Evolutionary conservation across 2,329 filamentous ascomycete species (phyloP).

Genomic region (Samsoniella hepiali): DNA sequence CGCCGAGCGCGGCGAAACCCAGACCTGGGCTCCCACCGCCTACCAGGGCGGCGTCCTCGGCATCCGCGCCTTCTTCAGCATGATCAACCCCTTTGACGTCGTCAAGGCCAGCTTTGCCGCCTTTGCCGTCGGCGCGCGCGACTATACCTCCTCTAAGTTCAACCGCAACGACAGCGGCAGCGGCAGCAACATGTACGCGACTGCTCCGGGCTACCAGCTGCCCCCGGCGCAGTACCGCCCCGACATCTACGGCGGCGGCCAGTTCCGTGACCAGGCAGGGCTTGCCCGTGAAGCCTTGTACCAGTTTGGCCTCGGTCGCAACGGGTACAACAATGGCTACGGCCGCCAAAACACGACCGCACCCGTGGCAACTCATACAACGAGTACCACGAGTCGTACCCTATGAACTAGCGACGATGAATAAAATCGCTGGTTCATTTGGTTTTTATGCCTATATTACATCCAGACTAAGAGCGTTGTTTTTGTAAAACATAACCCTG

Average conservation of each 20-base stretch:
- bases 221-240: not conserved
- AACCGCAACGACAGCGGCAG: conserved; percentile 6
- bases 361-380: conserved; percentile 15
- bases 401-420: conserved; percentile 14
- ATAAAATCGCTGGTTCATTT: not conserved
- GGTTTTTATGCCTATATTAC: not conserved
- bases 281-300: conserved; percentile 11
- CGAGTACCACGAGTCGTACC: conserved; percentile 16
- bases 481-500: too few species aligned
- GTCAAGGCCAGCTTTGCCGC: conserved; percentile 16
- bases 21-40: conserved; percentile 20
- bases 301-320: conserved; percentile 10
- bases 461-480: conserved; percentile 10
- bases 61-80: conserved; percentile 19
- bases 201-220: conserved; percentile 16
- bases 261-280: not conserved
- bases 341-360: conserved; percentile 3
- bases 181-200: conserved; percentile 3
- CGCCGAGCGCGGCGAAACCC: conserved; percentile 16
- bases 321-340: not conserved
- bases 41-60: conserved; percentile 26
- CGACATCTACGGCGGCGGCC: not conserved
- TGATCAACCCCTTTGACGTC: conserved; percentile 21
- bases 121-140: not conserved
- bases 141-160: conserved; percentile 11